Evolutionary conservation across 495 filamentous ascomycete species (phyloP).

Genomic region (Acidomyces sp.): DNA sequence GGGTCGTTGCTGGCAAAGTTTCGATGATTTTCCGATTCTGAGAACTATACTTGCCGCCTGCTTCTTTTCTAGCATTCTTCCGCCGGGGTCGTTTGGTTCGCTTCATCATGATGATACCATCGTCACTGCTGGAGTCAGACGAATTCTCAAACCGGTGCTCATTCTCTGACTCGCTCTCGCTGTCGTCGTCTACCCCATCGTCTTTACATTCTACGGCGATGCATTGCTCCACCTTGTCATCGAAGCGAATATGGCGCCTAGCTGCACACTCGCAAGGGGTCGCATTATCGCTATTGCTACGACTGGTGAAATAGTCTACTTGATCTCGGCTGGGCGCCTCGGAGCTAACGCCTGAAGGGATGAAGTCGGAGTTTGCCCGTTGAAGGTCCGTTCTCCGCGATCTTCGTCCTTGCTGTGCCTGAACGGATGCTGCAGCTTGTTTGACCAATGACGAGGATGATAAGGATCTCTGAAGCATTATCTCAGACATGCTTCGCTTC

Average conservation of each 20-base stretch:
- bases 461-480: slow-evolving; percentile 83
- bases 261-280: slow-evolving; percentile 50
- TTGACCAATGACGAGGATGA: slow-evolving; percentile 85
- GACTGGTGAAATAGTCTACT: slow-evolving; percentile 44
- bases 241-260: slow-evolving; percentile 85
- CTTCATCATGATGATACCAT: slow-evolving; percentile 81
- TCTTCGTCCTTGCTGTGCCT: slow-evolving; percentile 66
- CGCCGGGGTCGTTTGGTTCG: slow-evolving; percentile 28
- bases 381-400: slow-evolving; percentile 29
- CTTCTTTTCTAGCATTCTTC: background rate
- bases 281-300: slow-evolving; percentile 41
- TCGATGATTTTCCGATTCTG: slow-evolving; percentile 49
- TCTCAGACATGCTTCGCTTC: slow-evolving; percentile 88
- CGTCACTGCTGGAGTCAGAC: slow-evolving; percentile 36
- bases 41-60: background rate
- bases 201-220: slow-evolving; percentile 82
- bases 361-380: slow-evolving; percentile 54
- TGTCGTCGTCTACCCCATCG: slow-evolving; percentile 51
- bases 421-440: slow-evolving; percentile 82
- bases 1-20: slow-evolving; percentile 77
- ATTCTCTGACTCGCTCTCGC: slow-evolving; percentile 37
- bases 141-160: slow-evolving; percentile 39
- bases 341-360: slow-evolving; percentile 37
- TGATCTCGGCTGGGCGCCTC: slow-evolving; percentile 42
- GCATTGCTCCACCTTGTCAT: slow-evolving; percentile 88